Evolutionary conservation across 2,329 filamentous ascomycete genomes (phyloP).

Genomic region (Amesomyces nigricolor): DNA sequence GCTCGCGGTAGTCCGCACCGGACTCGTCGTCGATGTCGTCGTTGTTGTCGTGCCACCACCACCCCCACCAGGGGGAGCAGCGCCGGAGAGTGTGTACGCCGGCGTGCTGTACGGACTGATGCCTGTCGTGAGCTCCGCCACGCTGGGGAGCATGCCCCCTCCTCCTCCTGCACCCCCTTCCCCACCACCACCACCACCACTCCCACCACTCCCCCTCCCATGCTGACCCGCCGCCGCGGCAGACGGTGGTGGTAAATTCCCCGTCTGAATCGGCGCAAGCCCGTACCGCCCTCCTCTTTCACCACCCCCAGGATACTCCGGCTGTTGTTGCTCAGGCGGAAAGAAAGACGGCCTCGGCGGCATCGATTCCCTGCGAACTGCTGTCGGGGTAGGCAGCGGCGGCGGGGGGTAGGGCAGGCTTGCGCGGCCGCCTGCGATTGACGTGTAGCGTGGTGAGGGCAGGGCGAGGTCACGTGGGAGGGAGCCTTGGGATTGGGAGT

Average conservation of each 20-base stretch:
- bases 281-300: conserved; percentile 11
- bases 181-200: conserved; percentile 13
- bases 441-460: conserved; percentile 41
- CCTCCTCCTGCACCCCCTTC: too few relatives aligned
- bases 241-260: too few relatives aligned
- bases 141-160: conserved; percentile 46
- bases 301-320: conserved; percentile 26
- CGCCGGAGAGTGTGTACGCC: conserved; percentile 38
- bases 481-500: conserved; percentile 44
- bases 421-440: conserved; percentile 12
- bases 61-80: conserved; percentile 28
- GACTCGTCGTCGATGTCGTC: conserved; percentile 12
- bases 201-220: not conserved
- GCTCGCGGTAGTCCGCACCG: conserved; percentile 33
- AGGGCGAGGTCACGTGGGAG: conserved; percentile 38
- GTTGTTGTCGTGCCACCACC: conserved; percentile 26
- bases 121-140: conserved; percentile 59
- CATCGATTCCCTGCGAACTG: conserved; percentile 33
- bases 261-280: conserved; percentile 47
- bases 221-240: not conserved
- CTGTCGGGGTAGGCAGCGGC: conserved; percentile 28
- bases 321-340: conserved; percentile 25
- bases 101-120: conserved; percentile 56
- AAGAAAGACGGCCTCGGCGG: conserved; percentile 28
- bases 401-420: conserved; percentile 12